A percentile compares a stretch with the other conserved stretches of the same genome.
Conservation (phyloP, 140 eudicot genomes). For the Stevia rebaudiana region DNA sequence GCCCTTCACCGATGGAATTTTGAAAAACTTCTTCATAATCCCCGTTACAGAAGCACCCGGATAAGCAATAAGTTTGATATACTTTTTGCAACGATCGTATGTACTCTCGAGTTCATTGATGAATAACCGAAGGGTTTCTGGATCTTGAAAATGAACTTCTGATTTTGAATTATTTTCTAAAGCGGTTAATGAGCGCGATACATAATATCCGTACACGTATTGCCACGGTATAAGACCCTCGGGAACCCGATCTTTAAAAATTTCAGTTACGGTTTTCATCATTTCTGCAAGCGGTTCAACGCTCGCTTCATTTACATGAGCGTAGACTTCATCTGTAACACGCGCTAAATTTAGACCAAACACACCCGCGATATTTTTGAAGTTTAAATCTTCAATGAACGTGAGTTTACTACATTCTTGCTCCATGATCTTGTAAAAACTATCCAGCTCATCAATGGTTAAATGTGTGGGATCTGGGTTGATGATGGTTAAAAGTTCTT, state of each 20-base stretch:
- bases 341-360: slow-evolving; percentile 47
- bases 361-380: slow-evolving; percentile 72
- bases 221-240: slow-evolving; percentile 61
- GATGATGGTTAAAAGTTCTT: slow-evolving; percentile 10
- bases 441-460: slow-evolving; percentile 29
- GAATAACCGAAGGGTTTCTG: slow-evolving; percentile 51
- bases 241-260: slow-evolving; percentile 32
- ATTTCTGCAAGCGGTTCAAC: slow-evolving; percentile 78
- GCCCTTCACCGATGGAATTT: slow-evolving; percentile 38
- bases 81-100: slow-evolving; percentile 51
- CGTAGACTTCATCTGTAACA: slow-evolving; percentile 59
- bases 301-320: slow-evolving; percentile 51
- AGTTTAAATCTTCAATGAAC: slow-evolving; percentile 58
- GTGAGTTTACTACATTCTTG: slow-evolving; percentile 69
- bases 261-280: slow-evolving; percentile 58
- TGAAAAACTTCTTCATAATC: slow-evolving; percentile 53
- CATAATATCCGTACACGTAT: slow-evolving; percentile 57
- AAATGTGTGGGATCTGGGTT: slow-evolving; percentile 17
- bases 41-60: slow-evolving; percentile 43
- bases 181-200: slow-evolving; percentile 39
- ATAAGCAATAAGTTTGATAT: slow-evolving; percentile 43
- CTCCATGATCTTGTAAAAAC: slow-evolving; percentile 55
- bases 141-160: slow-evolving; percentile 38
- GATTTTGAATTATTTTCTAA: slow-evolving; percentile 51
- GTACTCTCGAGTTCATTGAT: slow-evolving; percentile 62